Evolutionary conservation across 176 grass and related monocot species (phyloP), one percentile per base, ranked within the genome.

Genomic region (Hordeum vulgare): DNA sequence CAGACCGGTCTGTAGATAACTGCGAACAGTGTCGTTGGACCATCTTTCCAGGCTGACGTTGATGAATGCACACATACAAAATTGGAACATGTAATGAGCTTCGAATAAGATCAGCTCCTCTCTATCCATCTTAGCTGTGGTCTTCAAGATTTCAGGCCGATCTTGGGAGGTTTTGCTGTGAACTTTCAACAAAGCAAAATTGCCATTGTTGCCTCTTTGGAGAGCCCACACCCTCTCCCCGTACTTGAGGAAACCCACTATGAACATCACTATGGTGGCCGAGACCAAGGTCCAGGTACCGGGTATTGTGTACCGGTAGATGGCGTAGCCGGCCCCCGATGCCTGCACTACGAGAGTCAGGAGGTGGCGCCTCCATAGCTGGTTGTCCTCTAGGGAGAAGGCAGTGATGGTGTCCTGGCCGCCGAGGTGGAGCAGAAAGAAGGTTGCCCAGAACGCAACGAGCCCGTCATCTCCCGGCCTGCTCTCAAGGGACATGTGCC

Each of bases 401-500:
- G 88, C 59, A 2, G 83, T 86, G 34, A 90, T 89, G 42, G 60
- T 77, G 36, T 89, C 88, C 1, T 34, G 88, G 2, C 88, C 88
- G 3, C 88, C 88, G 24, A 89, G 88, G 18, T 90, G 88, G 3
- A 90, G 11, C 2, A 90, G 45, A 31, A 90, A 71, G 70, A 90
- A 90, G 0, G 88, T 71, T 1, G 83, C 47, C 80, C 74, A 84
- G 23, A 84, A 64, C 2, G 39, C 54, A 0, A 73, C 7, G 9
- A 86, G 77, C 41, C 27, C 23, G 37, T 23, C 8, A 11, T 41
- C 33, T 0, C 13, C 11, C 4, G 45, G 39, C 14, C 9, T 6
- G 26, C 33, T 9, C 7, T 15, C 29, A 11, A 15, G n/a, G 34
- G 68, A 41, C 31, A 89, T 62, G 47, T 62, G 72, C 3, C 87